Base-by-base conservation (phyloP, 306 rosid species). In the Carpinus viminea region DNA sequence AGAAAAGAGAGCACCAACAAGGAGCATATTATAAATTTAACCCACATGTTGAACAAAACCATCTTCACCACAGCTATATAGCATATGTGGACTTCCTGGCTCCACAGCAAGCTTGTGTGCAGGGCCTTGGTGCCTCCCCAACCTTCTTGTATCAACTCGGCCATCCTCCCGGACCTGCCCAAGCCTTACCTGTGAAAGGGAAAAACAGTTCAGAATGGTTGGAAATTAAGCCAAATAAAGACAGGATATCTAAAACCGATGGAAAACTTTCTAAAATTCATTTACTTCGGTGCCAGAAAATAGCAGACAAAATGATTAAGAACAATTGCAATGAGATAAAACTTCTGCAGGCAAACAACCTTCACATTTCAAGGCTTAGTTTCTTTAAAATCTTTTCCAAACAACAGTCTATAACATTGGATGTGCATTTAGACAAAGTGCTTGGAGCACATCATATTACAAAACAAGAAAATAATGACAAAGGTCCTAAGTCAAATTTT, bases 31-130 rank as follows among this genome's bases (percentile, higher is more conserved):
- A 77, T 82, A 74, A 78, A 65, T 59, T 80, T 55, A 55, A 83
- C 91, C 84, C 81, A 90, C 94, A 85, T 88, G 91, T 78, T 84
- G 94, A 60, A 86, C 24, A 77, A 76, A 75, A 75, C 94, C 91
- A 73, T 90, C 94, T 88, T 83, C 90, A 31, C 91, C 90, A 34
- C 88, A 84, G 74, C 94, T 90, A 74, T 90, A 90, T 54, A 90
- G 51, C 68, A 85, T 77, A 79, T 86, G 76, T 21, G 90, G 88
- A 78, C 87, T 88, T 79, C 90, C 92, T 47, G 90, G 92, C 92
- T 90, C 94, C 79, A 88, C 50, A 26, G 92, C 92, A 79, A 90
- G 90, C 86, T 88, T 84, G 85, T 84, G 83, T 43, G 81, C 92
- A 81, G 70, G 70, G 57, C 90, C 89, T 24, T 38, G 72, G 80